A percentile compares a stretch with the other conserved stretches of the same genome.
Evolutionary conservation across 495 filamentous ascomycete species (phyloP).

Genomic region (Penicillium flavigenum): DNA sequence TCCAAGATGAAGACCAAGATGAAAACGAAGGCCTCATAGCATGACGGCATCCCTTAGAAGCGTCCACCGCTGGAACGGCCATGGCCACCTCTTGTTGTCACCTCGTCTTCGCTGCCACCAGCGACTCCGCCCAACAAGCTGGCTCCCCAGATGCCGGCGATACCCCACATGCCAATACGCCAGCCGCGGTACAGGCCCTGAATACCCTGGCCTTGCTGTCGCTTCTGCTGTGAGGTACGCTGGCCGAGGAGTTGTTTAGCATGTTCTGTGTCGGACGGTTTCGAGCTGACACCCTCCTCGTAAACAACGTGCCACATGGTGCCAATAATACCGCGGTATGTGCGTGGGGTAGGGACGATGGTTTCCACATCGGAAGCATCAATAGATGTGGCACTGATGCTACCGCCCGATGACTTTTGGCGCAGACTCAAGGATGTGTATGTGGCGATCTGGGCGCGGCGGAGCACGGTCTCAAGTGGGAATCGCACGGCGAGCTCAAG

Average conservation of each 20-base stretch:
- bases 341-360: conserved; percentile 61
- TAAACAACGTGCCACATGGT: conserved; percentile 85
- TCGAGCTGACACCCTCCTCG: conserved; percentile 67
- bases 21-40: not conserved
- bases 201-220: conserved; percentile 70
- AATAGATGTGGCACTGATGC: conserved; percentile 37
- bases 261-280: conserved; percentile 34
- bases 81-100: conserved; percentile 30
- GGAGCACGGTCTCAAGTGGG: conserved; percentile 87
- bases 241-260: conserved; percentile 37
- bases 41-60: conserved; percentile 25
- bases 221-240: conserved; percentile 37
- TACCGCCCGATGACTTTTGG: conserved; percentile 56
- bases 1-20: not conserved
- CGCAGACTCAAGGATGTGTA: conserved; percentile 48
- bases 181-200: conserved; percentile 89
- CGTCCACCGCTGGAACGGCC: conserved; percentile 37
- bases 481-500: conserved; percentile 82
- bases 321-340: conserved; percentile 76
- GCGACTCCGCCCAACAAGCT: conserved; percentile 55
- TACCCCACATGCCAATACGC: conserved; percentile 93
- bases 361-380: conserved; percentile 59
- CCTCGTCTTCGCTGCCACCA: conserved; percentile 36
- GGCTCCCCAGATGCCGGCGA: conserved; percentile 83
- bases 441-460: conserved; percentile 78